Conservation (phyloP, 169 alveolate species). For the Plasmodium billcollinsi region DNA sequence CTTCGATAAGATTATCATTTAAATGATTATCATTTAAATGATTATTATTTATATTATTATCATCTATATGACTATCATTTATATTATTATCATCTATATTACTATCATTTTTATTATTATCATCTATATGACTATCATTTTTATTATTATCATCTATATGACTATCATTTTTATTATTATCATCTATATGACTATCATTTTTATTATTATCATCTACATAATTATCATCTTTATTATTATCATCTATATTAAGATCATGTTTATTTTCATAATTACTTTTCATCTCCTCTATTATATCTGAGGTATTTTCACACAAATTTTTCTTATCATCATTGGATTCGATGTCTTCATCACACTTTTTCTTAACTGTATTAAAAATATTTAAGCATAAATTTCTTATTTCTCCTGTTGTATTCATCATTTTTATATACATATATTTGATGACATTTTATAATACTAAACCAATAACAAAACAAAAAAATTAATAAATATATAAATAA, state of each 20-base stretch:
- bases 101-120: neutral
- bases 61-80: neutral
- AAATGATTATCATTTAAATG: neutral
- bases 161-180: neutral
- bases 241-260: neutral
- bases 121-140: neutral
- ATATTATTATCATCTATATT: neutral
- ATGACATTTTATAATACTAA: too few relatives aligned
- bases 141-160: neutral
- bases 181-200: neutral
- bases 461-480: neutral
- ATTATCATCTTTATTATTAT: neutral
- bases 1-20: neutral
- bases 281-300: neutral
- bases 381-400: constrained; percentile 28
- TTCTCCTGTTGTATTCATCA: constrained; percentile 41
- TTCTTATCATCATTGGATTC: neutral
- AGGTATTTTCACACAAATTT: neutral
- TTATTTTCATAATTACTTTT: neutral
- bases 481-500: neutral
- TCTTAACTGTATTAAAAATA: neutral
- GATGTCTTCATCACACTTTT: constrained; percentile 12
- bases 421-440: constrained; percentile 8
- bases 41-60: neutral
- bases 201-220: neutral